phyloP scores from a whole-genome alignment of 2,329 filamentous ascomycete species.

The Fusarium pininemorale region DNA sequence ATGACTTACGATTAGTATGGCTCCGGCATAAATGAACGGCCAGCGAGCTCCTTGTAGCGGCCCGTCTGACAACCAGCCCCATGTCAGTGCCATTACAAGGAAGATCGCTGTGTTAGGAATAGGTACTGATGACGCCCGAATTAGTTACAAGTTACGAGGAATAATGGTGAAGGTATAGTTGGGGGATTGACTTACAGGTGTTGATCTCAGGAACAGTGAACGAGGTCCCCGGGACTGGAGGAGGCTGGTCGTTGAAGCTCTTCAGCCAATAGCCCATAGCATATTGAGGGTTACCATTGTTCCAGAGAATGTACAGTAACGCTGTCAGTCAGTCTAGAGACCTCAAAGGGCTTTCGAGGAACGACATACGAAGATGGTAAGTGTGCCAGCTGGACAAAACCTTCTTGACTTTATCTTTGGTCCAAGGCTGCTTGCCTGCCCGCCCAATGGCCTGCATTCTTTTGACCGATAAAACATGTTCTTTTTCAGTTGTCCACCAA shows the following conservation, averaged over 20 bases:
- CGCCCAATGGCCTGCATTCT: conserved; percentile 15
- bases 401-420: conserved; percentile 4
- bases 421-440: conserved; percentile 28
- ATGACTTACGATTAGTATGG: conserved; percentile 14
- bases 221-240: background rate
- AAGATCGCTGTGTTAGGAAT: conserved; percentile 27
- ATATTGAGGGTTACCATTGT: background rate
- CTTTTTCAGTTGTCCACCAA: conserved; percentile 41
- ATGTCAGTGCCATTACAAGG: conserved; percentile 19
- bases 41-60: conserved; percentile 6
- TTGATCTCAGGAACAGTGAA: conserved; percentile 3
- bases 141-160: background rate
- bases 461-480: conserved; percentile 33
- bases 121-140: background rate
- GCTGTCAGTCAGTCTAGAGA: background rate
- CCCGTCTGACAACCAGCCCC: conserved; percentile 36
- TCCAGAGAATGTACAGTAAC: background rate
- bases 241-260: background rate
- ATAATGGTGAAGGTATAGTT: background rate
- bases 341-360: accelerated
- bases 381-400: conserved; percentile 30
- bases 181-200: background rate
- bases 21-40: conserved; percentile 33
- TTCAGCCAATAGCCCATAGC: conserved; percentile 9
- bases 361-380: conserved; percentile 9